Conservation (phyloP, 495 filamentous ascomycete species). For the Astrocystis sublimbata region DNA sequence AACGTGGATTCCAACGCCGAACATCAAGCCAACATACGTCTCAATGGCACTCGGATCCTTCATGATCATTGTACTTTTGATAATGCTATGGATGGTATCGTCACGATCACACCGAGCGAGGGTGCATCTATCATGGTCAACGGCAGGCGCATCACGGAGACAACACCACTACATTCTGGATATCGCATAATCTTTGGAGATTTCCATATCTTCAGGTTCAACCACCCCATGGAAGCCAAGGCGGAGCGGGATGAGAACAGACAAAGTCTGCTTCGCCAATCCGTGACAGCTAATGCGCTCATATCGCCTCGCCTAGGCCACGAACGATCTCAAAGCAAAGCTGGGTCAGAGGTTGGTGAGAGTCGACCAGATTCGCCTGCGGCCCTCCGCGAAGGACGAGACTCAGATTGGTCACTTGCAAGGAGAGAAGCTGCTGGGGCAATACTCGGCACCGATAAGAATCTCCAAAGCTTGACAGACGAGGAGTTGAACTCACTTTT, state of each 20-base stretch:
- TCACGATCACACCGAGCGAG: slow-evolving; percentile 85
- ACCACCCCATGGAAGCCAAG: slow-evolving; percentile 93
- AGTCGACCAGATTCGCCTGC: slow-evolving; percentile 77
- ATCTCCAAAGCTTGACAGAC: slow-evolving; percentile 83
- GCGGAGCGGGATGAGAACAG: slow-evolving; percentile 79
- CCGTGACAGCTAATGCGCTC: slow-evolving; percentile 78
- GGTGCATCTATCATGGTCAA: slow-evolving; percentile 98
- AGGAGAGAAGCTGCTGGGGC: slow-evolving; percentile 88
- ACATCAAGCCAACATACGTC: slow-evolving; percentile 79
- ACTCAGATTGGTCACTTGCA: slow-evolving; percentile 96
- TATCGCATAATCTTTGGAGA: slow-evolving; percentile 95
- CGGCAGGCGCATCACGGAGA: slow-evolving; percentile 79
- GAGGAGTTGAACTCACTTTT: slow-evolving; percentile 94
- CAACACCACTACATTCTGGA: slow-evolving; percentile 82
- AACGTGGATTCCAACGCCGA: slow-evolving; percentile 82
- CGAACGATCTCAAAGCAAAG: slow-evolving; percentile 73
- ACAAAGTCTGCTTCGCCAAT: slow-evolving; percentile 83
- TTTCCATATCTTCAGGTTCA: slow-evolving; percentile 99
- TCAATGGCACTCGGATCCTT: slow-evolving; percentile 92
- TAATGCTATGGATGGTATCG: slow-evolving; percentile 79
- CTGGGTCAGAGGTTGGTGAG: slow-evolving; percentile 64
- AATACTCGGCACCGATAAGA: slow-evolving; percentile 88
- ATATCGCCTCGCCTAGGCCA: slow-evolving; percentile 69
- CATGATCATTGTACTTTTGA: slow-evolving; percentile 93
- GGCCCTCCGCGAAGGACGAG: slow-evolving; percentile 66